Evolutionary conservation across 495 filamentous ascomycete species (phyloP).

Genomic region (Apiosordaria backusii): DNA sequence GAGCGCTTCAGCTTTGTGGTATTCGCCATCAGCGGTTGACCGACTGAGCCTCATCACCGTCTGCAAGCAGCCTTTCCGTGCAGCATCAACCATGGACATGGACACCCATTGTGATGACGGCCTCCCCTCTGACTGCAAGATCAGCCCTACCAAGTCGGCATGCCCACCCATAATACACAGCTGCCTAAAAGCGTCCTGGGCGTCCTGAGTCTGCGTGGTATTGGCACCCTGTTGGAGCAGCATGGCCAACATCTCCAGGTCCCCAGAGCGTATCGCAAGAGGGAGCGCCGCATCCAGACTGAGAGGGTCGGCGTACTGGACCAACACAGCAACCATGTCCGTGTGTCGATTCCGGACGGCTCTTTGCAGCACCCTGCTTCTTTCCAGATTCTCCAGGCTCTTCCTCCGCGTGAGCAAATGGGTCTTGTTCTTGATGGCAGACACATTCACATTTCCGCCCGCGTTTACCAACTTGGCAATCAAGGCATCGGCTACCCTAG

Average conservation of each 20-base stretch:
- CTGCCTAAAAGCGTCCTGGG: slow-evolving; percentile 44
- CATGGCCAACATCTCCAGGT: slow-evolving; percentile 35
- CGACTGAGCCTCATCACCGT: slow-evolving; percentile 45
- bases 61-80: slow-evolving; percentile 39
- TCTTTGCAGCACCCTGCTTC: slow-evolving; percentile 42
- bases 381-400: slow-evolving; percentile 43
- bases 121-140: slow-evolving; percentile 43
- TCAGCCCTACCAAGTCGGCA: slow-evolving; percentile 38
- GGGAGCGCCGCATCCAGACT: slow-evolving; percentile 41
- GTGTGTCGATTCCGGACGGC: slow-evolving; percentile 43
- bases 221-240: slow-evolving; percentile 44
- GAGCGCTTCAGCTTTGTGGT: slow-evolving; percentile 43
- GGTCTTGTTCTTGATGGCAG: slow-evolving; percentile 37
- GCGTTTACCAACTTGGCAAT: slow-evolving; percentile 40
- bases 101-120: slow-evolving; percentile 35
- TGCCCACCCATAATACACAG: slow-evolving; percentile 38
- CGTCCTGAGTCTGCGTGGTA: slow-evolving; percentile 35
- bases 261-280: slow-evolving; percentile 37
- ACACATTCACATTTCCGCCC: slow-evolving; percentile 43
- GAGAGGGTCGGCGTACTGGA: slow-evolving; percentile 40
- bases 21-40: slow-evolving; percentile 42
- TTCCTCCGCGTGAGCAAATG: slow-evolving; percentile 40
- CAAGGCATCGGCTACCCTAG: slow-evolving; percentile 47
- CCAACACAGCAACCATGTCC: slow-evolving; percentile 48
- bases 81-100: slow-evolving; percentile 45